Evolutionary conservation across 768 basidiomycete genomes (phyloP), one percentile per base, ranked within the genome.

Genomic region (Suillus occidentalis): DNA sequence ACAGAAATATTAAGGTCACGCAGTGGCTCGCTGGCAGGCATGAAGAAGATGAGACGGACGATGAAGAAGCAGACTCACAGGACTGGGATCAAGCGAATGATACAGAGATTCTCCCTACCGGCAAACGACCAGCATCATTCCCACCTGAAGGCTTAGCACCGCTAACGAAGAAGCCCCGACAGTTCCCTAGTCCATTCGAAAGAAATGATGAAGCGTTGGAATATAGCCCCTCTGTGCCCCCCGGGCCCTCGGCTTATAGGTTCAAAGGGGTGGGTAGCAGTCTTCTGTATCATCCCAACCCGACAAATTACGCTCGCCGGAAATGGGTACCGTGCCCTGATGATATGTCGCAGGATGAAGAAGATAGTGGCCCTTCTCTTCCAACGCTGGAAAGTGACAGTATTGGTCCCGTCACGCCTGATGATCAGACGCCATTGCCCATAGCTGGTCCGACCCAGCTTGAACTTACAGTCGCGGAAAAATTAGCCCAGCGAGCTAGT

Each of bases 201-300:
- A 67, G 66, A 65, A 70, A 72, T 67, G 70, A 77, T 67, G 76
- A 76, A 66, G 68, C 63, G 49, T 40, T 65, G 12, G 62, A 71
- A 65, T 62, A 40, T 45, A 71, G 50, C 47, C 69, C 72, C 71
- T 75, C 73, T 55, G 69, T 70, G 63, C 61, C 68, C 55, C 69
- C 67, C 25, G 70, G 69, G 65, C 67, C 75, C 25, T 68, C 73
- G 62, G 66, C 66, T 56, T 69, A 68, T 61, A 70, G 68, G 60
- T 76, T 78, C 60, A 77, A 72, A 62, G 68, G 73, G 61, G 45
- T 78, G 67, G 83, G 83, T 16, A 81, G 82, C 31, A 77, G 79
- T 62, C 77, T 89, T 13, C 78, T 85, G 43, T 83, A 82, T 42
- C 85, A 83, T 64, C 88, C 87, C 16, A 89, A 87, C 70, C 88